Percentiles rank a stretch among this genome's conserved stretches.
These are phyloP conservation scores for Aspergillus ochraceus DNA, from an alignment of 2,329 filamentous ascomycete genomes.

Conservation along the genomic window DNA sequence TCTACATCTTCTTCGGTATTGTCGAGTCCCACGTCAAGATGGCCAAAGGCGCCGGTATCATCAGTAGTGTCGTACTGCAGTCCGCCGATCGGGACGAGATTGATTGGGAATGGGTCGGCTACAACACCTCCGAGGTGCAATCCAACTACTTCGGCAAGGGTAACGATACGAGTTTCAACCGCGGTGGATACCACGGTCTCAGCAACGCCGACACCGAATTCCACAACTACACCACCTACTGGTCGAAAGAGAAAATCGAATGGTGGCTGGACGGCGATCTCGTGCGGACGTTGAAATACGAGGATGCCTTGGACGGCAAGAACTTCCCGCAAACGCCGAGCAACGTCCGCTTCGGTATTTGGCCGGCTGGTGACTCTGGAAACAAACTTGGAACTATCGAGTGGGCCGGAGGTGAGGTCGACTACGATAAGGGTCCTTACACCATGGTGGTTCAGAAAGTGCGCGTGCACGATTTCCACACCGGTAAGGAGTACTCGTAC, in stretches of 20 bases:
- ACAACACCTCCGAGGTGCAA: constrained; percentile 53
- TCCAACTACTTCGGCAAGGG: constrained; percentile 98
- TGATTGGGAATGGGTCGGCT: constrained; percentile 61
- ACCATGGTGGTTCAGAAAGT: constrained; percentile 70
- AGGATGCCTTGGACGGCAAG: constrained; percentile 56
- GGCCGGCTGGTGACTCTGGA: constrained; percentile 60
- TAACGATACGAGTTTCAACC: constrained; percentile 71
- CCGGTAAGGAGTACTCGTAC: constrained; percentile 66
- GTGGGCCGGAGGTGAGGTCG: constrained; percentile 69
- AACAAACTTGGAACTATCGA: constrained; percentile 52
- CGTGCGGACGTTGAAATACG: constrained; percentile 62
- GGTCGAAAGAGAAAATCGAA: constrained; percentile 63
- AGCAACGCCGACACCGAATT: constrained; percentile 55
- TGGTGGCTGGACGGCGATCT: constrained; percentile 66
- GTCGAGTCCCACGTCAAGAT: constrained; percentile 78
- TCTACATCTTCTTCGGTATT: constrained; percentile 83
- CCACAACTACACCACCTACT: constrained; percentile 60
- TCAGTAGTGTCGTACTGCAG: constrained; percentile 79
- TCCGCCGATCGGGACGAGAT: constrained; percentile 85
- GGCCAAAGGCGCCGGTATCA: constrained; percentile 70
- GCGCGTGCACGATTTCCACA: constrained; percentile 58
- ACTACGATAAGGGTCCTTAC: constrained; percentile 67
- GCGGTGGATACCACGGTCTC: constrained; percentile 73
- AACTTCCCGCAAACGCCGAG: constrained; percentile 73
- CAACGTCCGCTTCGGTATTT: constrained; percentile 68